Conservation (phyloP, 805 yeast genomes). For the Saturnispora ahearnii region DNA sequence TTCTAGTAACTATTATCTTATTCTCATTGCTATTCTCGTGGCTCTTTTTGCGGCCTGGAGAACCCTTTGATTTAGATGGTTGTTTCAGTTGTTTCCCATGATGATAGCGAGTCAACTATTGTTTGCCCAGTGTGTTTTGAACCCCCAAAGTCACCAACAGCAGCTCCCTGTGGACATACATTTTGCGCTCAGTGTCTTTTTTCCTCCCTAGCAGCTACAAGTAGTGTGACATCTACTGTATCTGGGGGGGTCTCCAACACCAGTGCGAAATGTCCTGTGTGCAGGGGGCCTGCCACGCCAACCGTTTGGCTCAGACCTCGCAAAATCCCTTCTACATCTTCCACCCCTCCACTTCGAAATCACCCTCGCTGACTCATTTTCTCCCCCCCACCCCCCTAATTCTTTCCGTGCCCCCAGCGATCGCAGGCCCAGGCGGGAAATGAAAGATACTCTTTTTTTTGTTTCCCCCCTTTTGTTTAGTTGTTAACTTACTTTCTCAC, state of each 20-base stretch:
- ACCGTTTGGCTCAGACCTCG: slow-evolving; percentile 4
- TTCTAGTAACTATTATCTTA: not conserved
- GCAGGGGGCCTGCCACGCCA: not conserved
- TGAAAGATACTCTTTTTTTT: too few species aligned
- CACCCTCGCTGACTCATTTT: not conserved
- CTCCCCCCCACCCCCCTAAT: too few species aligned
- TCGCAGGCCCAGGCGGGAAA: too few species aligned
- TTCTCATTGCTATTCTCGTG: slow-evolving; percentile 5
- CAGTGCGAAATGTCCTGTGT: slow-evolving; percentile 3
- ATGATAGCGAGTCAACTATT: slow-evolving; percentile 25
- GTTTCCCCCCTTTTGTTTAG: not conserved
- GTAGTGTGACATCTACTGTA: not conserved
- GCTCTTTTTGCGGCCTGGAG: slow-evolving; percentile 9
- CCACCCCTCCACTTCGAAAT: not conserved
- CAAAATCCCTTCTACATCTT: not conserved
- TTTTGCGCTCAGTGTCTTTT: slow-evolving; percentile 47
- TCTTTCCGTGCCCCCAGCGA: too few species aligned
- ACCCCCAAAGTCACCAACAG: slow-evolving; percentile 38
- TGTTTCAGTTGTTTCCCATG: not conserved
- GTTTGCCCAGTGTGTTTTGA: slow-evolving; percentile 52
- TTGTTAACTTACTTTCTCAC: not conserved
- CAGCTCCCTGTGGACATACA: slow-evolving; percentile 50
- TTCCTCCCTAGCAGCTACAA: slow-evolving; percentile 32
- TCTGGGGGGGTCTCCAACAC: not conserved
- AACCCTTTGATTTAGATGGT: slow-evolving; percentile 11